These are phyloP conservation scores for Epichloe glyceriae DNA, from an alignment of 2,329 filamentous ascomycete genomes.

Conservation along the genomic window DNA sequence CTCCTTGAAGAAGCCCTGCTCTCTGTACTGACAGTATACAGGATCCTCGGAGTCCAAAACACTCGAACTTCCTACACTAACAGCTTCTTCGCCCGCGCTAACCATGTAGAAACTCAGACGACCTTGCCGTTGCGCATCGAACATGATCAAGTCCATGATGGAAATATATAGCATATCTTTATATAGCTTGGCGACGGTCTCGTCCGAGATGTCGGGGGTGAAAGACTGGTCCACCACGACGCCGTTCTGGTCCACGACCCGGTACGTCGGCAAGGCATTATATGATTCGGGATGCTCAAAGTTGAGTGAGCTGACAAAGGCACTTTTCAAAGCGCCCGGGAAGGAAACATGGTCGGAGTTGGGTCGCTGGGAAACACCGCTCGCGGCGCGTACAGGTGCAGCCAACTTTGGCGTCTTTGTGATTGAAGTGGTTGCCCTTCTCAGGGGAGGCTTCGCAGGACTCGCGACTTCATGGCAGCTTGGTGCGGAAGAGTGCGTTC, in stretches of 20 bases:
- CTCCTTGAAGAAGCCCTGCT: constrained; percentile 82
- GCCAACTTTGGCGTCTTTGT: constrained; percentile 11
- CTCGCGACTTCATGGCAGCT: constrained; percentile 20
- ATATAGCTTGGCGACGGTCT: constrained; percentile 46
- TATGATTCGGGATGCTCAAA: constrained; percentile 65
- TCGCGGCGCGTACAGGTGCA: constrained; percentile 23
- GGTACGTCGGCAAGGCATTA: constrained; percentile 76
- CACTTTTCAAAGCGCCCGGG: constrained; percentile 88
- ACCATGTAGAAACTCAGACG: constrained; percentile 96
- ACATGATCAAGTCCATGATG: constrained; percentile 96
- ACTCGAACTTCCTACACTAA: constrained; percentile 77
- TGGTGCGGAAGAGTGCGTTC: not conserved
- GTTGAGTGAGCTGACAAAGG: constrained; percentile 68
- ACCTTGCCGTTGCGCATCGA: constrained; percentile 93
- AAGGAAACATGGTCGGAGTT: constrained; percentile 54
- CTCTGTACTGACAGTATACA: constrained; percentile 87
- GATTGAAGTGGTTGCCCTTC: constrained; percentile 12
- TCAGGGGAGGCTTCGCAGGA: constrained; percentile 18
- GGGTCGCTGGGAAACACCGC: constrained; percentile 42
- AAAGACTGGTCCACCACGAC: constrained; percentile 63
- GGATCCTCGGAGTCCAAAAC: constrained; percentile 76
- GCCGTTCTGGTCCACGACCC: constrained; percentile 82
- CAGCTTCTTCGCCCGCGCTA: constrained; percentile 86
- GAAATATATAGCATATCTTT: constrained; percentile 54
- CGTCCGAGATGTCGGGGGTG: constrained; percentile 54